Percentiles rank a stretch among this genome's conserved stretches.
Evolutionary conservation across 192 early-diverging fungal species (phyloP).

Genomic region (Backusella macrospora): DNA sequence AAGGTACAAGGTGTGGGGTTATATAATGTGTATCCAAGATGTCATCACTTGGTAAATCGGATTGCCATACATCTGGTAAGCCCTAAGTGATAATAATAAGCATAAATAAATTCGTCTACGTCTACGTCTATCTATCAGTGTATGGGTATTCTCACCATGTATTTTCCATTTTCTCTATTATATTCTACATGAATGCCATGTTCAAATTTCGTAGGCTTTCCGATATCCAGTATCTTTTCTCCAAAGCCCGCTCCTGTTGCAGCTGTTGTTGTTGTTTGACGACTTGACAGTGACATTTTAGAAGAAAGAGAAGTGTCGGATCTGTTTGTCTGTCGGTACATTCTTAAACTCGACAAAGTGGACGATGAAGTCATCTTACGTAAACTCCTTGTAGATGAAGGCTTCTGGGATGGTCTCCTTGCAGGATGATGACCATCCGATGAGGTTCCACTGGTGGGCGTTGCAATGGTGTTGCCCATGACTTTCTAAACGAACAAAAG

Average conservation of each 20-base stretch:
- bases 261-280: slow-evolving; percentile 11
- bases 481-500: not conserved
- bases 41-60: slow-evolving; percentile 55
- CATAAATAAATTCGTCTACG: not conserved
- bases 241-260: slow-evolving; percentile 17
- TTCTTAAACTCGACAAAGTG: slow-evolving; percentile 27
- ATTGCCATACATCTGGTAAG: slow-evolving; percentile 61
- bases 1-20: slow-evolving; percentile 57
- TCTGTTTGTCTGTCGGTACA: slow-evolving; percentile 27
- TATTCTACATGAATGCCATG: slow-evolving; percentile 63
- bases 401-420: slow-evolving; percentile 31
- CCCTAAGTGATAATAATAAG: slow-evolving; percentile 31
- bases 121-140: not conserved
- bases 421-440: not conserved
- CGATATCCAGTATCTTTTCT: slow-evolving; percentile 54
- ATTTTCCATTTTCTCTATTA: slow-evolving; percentile 53
- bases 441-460: slow-evolving; percentile 14
- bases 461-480: slow-evolving; percentile 34
- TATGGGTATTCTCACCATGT: slow-evolving; percentile 41
- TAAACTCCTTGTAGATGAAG: slow-evolving; percentile 32
- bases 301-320: slow-evolving; percentile 33
- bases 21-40: slow-evolving; percentile 55
- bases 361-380: slow-evolving; percentile 34
- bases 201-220: slow-evolving; percentile 57
- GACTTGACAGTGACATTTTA: slow-evolving; percentile 29